Percentiles rank a stretch among this genome's conserved stretches.
Conservation (phyloP, 768 basidiomycete genomes). For the Trametes cubensis region DNA sequence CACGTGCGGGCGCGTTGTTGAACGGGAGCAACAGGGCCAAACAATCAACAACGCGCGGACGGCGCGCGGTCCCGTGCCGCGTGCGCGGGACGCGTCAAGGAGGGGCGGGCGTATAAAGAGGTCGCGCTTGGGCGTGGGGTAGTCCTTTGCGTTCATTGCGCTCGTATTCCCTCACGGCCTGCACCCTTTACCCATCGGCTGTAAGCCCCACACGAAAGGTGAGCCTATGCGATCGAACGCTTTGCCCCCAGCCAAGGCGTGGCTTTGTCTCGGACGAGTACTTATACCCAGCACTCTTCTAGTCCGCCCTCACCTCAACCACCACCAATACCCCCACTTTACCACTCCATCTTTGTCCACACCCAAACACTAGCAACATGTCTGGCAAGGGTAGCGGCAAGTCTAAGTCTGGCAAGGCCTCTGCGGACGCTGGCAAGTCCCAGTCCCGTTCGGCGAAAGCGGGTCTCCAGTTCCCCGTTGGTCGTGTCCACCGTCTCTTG, state of each 20-base stretch:
- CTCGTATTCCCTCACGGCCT: background rate
- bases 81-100: constrained; percentile 1
- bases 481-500: constrained; percentile 89
- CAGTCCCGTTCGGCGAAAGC: constrained; percentile 75
- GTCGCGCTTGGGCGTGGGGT: background rate
- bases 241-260: too few species aligned
- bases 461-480: constrained; percentile 87
- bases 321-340: constrained; percentile 6
- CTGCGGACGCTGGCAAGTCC: constrained; percentile 50
- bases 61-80: constrained; percentile 25
- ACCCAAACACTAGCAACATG: constrained; percentile 31
- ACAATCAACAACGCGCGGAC: constrained; percentile 27
- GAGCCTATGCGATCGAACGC: too few species aligned
- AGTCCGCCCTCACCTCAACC: background rate
- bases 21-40: constrained; percentile 9
- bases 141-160: background rate
- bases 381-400: constrained; percentile 57
- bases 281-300: background rate
- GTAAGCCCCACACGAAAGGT: background rate
- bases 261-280: background rate
- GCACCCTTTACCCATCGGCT: background rate
- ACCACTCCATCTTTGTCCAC: background rate
- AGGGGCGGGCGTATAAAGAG: constrained; percentile 23
- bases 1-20: constrained; percentile 31
- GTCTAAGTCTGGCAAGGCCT: constrained; percentile 67